Evolutionary conservation across 2,329 filamentous ascomycete species (phyloP).

Genomic region (Zymoseptoria tritici): DNA sequence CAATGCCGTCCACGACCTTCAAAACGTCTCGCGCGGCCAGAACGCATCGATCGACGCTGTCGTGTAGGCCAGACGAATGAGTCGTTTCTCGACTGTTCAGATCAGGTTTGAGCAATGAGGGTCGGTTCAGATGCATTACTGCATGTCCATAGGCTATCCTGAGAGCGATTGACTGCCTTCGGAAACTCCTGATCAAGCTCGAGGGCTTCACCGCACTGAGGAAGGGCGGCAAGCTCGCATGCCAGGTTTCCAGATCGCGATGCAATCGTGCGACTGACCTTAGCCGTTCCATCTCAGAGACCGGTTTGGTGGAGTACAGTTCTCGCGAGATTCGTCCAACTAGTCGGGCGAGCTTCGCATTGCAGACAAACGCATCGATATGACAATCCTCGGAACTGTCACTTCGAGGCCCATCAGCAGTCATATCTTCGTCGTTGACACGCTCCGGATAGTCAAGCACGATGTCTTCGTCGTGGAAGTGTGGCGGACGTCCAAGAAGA

Average conservation of each 20-base stretch:
- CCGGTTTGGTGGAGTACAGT: slow-evolving; percentile 27
- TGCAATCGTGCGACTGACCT: slow-evolving; percentile 27
- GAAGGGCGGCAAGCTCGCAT: slow-evolving; percentile 34
- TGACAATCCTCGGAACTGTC: slow-evolving; percentile 39
- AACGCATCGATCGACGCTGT: slow-evolving; percentile 7
- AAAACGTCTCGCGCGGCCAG: slow-evolving; percentile 5
- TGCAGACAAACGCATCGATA: slow-evolving; percentile 44
- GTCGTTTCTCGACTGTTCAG: neutral
- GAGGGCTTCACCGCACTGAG: slow-evolving; percentile 40
- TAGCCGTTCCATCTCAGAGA: neutral
- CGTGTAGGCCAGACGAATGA: neutral
- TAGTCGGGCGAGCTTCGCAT: slow-evolving; percentile 34
- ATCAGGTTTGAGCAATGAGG: slow-evolving; percentile 20
- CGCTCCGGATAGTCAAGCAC: slow-evolving; percentile 52
- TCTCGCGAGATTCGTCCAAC: slow-evolving; percentile 27
- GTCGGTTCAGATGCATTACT: slow-evolving; percentile 30
- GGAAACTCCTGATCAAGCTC: slow-evolving; percentile 41
- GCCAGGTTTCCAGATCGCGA: slow-evolving; percentile 31
- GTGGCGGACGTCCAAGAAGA: slow-evolving; percentile 53
- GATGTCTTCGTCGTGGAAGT: slow-evolving; percentile 57
- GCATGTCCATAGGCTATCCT: slow-evolving; percentile 30
- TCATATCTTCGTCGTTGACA: slow-evolving; percentile 53
- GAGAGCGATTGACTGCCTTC: slow-evolving; percentile 27
- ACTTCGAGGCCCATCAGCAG: slow-evolving; percentile 32
- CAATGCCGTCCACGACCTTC: slow-evolving; percentile 33